Conservation (phyloP, 2,329 filamentous ascomycete species). For the Beauveria caledonica region DNA sequence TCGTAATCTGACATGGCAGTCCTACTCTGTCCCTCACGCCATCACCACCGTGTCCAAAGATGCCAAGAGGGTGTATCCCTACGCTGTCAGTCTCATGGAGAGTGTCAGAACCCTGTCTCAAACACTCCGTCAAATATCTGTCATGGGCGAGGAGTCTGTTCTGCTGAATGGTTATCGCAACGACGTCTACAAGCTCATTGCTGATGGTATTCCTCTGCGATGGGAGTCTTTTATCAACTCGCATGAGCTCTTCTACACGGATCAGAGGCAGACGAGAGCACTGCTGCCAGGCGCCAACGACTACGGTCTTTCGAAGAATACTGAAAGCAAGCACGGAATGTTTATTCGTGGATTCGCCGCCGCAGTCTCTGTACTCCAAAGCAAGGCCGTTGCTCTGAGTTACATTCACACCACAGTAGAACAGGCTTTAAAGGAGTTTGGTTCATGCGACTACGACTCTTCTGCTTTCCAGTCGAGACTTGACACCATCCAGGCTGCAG, state of each 20-base stretch:
- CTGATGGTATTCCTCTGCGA: constrained; percentile 79
- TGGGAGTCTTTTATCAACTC: constrained; percentile 99
- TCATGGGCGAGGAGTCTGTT: constrained; percentile 81
- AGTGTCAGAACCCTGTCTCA: constrained; percentile 91
- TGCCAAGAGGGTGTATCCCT: constrained; percentile 96
- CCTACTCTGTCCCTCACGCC: constrained; percentile 86
- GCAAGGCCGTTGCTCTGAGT: constrained; percentile 71
- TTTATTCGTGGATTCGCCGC: constrained; percentile 91
- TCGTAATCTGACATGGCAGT: constrained; percentile 89
- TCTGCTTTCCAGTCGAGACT: constrained; percentile 72
- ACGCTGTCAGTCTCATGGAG: constrained; percentile 96
- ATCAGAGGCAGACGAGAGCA: constrained; percentile 37
- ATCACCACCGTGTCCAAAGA: constrained; percentile 96
- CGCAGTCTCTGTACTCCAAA: constrained; percentile 79
- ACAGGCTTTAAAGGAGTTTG: constrained; percentile 74
- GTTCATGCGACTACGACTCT: constrained; percentile 73
- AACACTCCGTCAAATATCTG: constrained; percentile 72
- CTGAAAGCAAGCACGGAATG: constrained; percentile 89
- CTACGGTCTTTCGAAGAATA: constrained; percentile 41
- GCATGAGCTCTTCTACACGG: constrained; percentile 72
- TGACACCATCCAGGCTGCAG: constrained; percentile 79
- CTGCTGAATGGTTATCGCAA: constrained; percentile 87
- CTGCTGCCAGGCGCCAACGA: constrained; percentile 30
- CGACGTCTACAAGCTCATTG: constrained; percentile 74
- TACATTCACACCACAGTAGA: constrained; percentile 75